Evolutionary conservation across 495 filamentous ascomycete genomes (phyloP), one percentile per base, ranked within the genome.

Genomic region (Aspergillus sclerotiicarbonarius): DNA sequence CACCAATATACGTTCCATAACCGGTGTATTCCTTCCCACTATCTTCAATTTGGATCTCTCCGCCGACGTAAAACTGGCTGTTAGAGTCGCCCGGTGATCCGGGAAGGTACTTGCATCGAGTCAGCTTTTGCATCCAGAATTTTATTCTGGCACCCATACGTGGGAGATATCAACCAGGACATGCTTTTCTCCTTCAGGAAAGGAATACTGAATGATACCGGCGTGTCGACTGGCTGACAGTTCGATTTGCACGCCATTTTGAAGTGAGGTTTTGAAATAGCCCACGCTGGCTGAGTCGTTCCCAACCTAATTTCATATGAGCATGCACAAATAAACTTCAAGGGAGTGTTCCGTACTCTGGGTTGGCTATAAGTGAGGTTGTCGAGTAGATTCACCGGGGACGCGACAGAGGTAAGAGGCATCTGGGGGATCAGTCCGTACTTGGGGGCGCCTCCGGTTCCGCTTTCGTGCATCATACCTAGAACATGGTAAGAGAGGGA

Each of bases 401-500:
- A 19, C n/a, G 62, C 64, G 43, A 75, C 55, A 6, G 59, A 62
- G 9, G 68, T 71, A 56, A 75, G 59, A 6, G 87, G 86, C 75
- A 88, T 82, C 67, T 90, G 87, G 12, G 80, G 72, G 25, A 89
- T 82, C 8, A 87, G 76, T 1, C 87, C 86, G 62, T 89, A 90
- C 69, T 88, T 89, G 0, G 86, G 85, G 10, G 82, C 82, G 20
- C 87, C 86, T 15, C 87, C 87, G 16, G 84, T 90, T 3, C 87
- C 86, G 55, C 80, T 84, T 66, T 90, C 86, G 65, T 90, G 87
- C 76, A 88, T 82, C 77, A 89, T 79, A 32, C 74, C 65, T 65
- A 47, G 37, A 33, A 30, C 20, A 16, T 31, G 9, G 9, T 41
- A 29, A 13, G 8, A 20, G 46, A 49, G 32, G n/a, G n/a, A n/a